Percentiles rank a stretch among this genome's conserved stretches.
phyloP scores from a whole-genome alignment of 73 alveolate genomes.

The Paramecium octaurelia region DNA sequence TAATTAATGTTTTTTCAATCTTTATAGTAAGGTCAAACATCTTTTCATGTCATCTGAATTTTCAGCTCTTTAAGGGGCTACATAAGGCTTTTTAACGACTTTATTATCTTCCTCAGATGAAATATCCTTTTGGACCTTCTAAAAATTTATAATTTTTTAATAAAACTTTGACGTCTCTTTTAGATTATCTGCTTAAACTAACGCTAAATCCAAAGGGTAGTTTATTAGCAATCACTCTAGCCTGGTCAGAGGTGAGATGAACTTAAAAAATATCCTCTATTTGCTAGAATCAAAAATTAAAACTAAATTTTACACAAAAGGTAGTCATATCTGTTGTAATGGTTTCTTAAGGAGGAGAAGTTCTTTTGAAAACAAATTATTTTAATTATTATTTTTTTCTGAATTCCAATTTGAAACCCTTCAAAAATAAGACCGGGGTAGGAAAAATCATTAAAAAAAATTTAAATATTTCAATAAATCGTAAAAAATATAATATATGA shows the following conservation, averaged over 20 bases:
- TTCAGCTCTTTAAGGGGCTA: background rate
- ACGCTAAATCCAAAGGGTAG: slow-evolving; percentile 40
- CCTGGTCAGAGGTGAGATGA: background rate
- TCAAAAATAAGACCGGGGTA: background rate
- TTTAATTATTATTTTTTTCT: background rate
- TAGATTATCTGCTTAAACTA: background rate
- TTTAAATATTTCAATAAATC: background rate
- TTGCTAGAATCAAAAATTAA: slow-evolving; percentile 14
- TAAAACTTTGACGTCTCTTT: slow-evolving; percentile 6
- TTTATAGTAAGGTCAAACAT: background rate
- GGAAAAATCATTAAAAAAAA: background rate
- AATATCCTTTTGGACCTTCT: background rate
- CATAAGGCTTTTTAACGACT: background rate
- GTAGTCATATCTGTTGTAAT: slow-evolving; percentile 1
- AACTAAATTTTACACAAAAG: background rate
- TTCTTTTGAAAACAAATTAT: background rate
- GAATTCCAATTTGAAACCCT: background rate
- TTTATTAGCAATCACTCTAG: slow-evolving; percentile 25
- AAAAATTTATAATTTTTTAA: background rate
- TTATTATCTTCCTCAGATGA: slow-evolving; percentile 26
- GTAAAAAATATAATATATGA: background rate
- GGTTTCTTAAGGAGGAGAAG: background rate
- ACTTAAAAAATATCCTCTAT: slow-evolving; percentile 9
- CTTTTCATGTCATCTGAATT: slow-evolving; percentile 12
- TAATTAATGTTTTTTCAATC: background rate